A percentile compares a stretch with the other conserved stretches of the same genome.
phyloP scores from a whole-genome alignment of 495 filamentous ascomycete genomes.

The Glutinoglossum americanum region DNA sequence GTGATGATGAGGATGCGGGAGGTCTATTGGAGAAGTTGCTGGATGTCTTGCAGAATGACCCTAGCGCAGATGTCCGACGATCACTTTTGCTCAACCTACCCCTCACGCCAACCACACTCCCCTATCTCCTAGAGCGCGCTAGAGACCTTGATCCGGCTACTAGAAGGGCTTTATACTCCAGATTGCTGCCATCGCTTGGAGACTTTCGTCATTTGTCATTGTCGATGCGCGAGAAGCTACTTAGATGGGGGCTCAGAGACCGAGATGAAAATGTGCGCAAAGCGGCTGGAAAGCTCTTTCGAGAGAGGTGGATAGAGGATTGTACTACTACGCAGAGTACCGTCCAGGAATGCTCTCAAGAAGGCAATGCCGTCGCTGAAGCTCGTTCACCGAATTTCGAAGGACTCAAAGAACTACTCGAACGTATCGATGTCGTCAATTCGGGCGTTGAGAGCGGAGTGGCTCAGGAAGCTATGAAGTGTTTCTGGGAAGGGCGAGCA shows the following conservation, averaged over 20 bases:
- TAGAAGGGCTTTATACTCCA: constrained; percentile 67
- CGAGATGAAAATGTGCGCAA: constrained; percentile 87
- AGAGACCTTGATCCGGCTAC: constrained; percentile 71
- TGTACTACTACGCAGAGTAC: constrained; percentile 44
- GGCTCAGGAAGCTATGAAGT: constrained; percentile 74
- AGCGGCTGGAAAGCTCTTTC: constrained; percentile 74
- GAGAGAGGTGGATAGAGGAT: constrained; percentile 89
- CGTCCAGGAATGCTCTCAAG: constrained; percentile 17
- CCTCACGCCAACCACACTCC: constrained; percentile 58
- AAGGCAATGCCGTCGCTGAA: constrained; percentile 16
- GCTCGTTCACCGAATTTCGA: constrained; percentile 37
- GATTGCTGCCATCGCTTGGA: constrained; percentile 68
- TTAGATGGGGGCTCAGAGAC: constrained; percentile 88
- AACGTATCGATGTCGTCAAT: constrained; percentile 82
- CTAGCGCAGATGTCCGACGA: constrained; percentile 77
- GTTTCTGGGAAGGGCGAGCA: constrained; percentile 85
- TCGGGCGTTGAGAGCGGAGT: constrained; percentile 79
- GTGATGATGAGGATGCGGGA: constrained; percentile 29
- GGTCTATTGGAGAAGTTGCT: constrained; percentile 64
- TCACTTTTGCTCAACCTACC: constrained; percentile 77
- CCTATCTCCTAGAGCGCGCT: constrained; percentile 76
- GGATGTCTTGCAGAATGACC: constrained; percentile 82
- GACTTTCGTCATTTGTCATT: constrained; percentile 92
- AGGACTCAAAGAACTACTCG: constrained; percentile 68
- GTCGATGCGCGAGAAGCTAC: constrained; percentile 87